Base-by-base conservation (phyloP, 164 flowering plant species). In the Vitis amurensis region DNA sequence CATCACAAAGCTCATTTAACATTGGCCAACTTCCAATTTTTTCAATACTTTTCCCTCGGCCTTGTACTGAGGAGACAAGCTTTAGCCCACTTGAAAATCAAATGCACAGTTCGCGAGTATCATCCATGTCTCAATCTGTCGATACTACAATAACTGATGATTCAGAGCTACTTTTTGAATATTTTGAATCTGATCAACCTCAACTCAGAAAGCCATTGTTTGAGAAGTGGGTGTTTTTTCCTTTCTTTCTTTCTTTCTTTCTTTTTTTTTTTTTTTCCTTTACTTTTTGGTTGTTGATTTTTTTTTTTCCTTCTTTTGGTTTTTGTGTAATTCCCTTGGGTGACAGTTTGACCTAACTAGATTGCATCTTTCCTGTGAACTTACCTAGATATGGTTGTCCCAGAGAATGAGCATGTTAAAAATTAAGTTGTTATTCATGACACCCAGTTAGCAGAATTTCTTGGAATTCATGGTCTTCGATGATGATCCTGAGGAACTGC, bases 181-280 rank as follows among this genome's bases (percentile, higher is more conserved):
- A 80, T 76, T 91, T 88, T 82, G 94, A 91, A 68, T 73, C 71
- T 9, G 91, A 83, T 17, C 88, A 69, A 69, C 97, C 92, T 64
- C 92, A 78, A 48, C 85, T 71, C 57, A 82, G 97, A 61, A 84
- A 31, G 19, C 89, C 94, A 6, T 73, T 91, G 27, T 85, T 76
- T 84, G 91, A 88, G 19, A 89, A 83, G 97, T 87, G 82, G 75
- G 86, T 63, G 3, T 44, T 51, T 9, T 19, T 10, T 30, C 60
- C 60, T 23, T 17, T 10, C 8, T 52, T 56, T 14, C 29, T 10
- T 15, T 5, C 2, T 23, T 23, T 27, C 29, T 11, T 30, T 30
- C 19, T 52, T 68, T 56, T 64, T 29, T 11, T 30, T 30, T 15
- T 52, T 68, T 56, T 64, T 29, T 17, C 58, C 13, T 13, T 49